Base-by-base conservation (phyloP, 1,284 basidiomycete species). In the Moesziomyces aphidis region DNA sequence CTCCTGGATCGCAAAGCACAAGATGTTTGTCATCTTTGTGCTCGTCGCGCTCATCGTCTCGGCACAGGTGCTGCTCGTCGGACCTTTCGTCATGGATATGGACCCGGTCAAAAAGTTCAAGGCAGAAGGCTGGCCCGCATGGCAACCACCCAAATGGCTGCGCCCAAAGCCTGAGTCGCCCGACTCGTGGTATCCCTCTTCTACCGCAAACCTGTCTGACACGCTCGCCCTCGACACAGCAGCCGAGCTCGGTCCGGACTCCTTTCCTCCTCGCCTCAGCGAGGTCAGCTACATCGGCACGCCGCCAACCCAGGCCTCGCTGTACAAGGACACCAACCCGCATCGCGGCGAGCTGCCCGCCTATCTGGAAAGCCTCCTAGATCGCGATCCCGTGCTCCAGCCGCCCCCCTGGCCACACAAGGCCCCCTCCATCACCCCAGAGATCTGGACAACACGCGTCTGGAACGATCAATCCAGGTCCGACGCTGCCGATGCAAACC, bases 391-490 rank as follows among this genome's bases (percentile, higher is more conserved):
- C 7, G 26, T 57, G n/a, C 66, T 73, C 11, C 57, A 58, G 2
- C 66, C 65, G 11, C 78, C 76, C 7, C 70, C 77, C 10, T 56
- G 61, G 58, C 75, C 77, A 3, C 48, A 28, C 13, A 64, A 65
- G 22, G 68, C 72, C 5, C 74, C 78, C 2, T 26, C 53, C 31
- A 60, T 80, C 46, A 57, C 73, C 8, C 50, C 56, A 9, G 62
- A 64, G 23, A 55, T 71, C 8, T 80, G 75, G 68, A 42, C 47
- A 15, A 55, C 55, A 9, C 54, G 54, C 4, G 21, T 54, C 3
- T 84, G 82, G 82, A 58, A 51, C 10, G 67, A 79, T 34, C 74
- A 67, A 6, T 80, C 78, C 19, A 61, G 50, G 7, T 80, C 80
- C 5, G 49, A 59, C 19, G 59, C 67, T 1, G 61, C 57, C 43